phyloP scores from a whole-genome alignment of 371 early-diverging fungal species.

The Saksenaea vasiformis region DNA sequence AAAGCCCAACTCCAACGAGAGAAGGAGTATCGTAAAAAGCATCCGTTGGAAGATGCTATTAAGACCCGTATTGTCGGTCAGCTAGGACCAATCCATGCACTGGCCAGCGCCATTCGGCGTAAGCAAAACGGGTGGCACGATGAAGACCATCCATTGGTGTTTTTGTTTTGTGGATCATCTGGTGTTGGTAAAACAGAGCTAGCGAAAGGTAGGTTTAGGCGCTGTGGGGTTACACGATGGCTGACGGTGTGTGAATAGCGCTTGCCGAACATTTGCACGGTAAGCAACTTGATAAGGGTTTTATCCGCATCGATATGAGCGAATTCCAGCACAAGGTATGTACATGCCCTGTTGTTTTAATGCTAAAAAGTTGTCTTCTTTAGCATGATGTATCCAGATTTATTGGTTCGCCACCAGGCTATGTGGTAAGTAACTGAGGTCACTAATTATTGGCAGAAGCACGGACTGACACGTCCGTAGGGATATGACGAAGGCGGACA shows the following conservation, averaged over 20 bases:
- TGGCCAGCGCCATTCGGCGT: constrained; percentile 64
- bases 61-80: constrained; percentile 63
- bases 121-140: constrained; percentile 70
- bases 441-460: neutral
- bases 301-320: constrained; percentile 71
- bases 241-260: constrained; percentile 16
- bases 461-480: constrained; percentile 13
- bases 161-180: constrained; percentile 72
- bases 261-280: constrained; percentile 55
- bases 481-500: constrained; percentile 73
- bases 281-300: constrained; percentile 52
- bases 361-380: neutral
- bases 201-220: constrained; percentile 56
- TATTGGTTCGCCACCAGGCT: constrained; percentile 73
- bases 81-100: constrained; percentile 61
- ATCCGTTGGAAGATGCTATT: constrained; percentile 58
- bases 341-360: neutral
- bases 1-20: constrained; percentile 45
- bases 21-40: constrained; percentile 54
- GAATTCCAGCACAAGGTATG: constrained; percentile 60
- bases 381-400: constrained; percentile 68
- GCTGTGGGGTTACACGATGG: constrained; percentile 26
- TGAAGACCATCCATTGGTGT: constrained; percentile 70
- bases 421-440: constrained; percentile 48
- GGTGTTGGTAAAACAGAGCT: constrained; percentile 79